Percentiles rank a stretch among this genome's conserved stretches.
Evolutionary conservation across 257 asterid species (phyloP).

Genomic region (Perilla frutescens): DNA sequence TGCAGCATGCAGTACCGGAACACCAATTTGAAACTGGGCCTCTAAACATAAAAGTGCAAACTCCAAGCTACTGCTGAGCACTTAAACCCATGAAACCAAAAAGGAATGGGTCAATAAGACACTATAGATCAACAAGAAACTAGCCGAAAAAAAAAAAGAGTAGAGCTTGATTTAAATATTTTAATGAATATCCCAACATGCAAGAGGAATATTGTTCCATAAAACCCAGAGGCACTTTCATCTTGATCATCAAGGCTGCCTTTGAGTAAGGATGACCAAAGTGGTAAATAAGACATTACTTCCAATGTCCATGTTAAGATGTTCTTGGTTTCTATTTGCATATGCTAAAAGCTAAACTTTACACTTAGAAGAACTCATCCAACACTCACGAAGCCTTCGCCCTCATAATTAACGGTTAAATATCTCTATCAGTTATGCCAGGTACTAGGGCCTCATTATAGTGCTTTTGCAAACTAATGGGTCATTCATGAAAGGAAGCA

Average conservation of each 20-base stretch:
- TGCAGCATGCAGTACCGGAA: not conserved
- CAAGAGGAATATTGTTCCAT: slow-evolving; percentile 8
- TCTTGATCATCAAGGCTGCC: slow-evolving; percentile 3
- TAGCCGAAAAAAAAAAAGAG: slow-evolving; percentile 6
- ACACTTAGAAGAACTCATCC: slow-evolving; percentile 5
- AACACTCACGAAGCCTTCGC: not conserved
- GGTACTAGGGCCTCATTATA: not conserved
- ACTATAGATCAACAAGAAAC: slow-evolving; percentile 3
- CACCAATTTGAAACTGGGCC: slow-evolving; percentile 15
- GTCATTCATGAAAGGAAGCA: not conserved
- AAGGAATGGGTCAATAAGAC: slow-evolving; percentile 5
- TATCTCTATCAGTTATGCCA: slow-evolving; percentile 1
- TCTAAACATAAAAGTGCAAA: slow-evolving; percentile 8
- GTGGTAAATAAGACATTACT: slow-evolving; percentile 4
- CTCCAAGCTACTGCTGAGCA: not conserved
- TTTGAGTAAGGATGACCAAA: not conserved
- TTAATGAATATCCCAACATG: slow-evolving; percentile 3
- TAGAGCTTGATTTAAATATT: not conserved
- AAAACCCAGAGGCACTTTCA: slow-evolving; percentile 3
- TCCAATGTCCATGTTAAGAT: not conserved
- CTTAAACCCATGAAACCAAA: slow-evolving; percentile 1
- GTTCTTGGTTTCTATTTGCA: slow-evolving; percentile 1
- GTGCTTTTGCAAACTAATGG: not conserved
- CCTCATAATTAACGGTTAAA: slow-evolving; percentile 1
- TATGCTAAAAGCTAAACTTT: not conserved